Base-by-base conservation (phyloP, 73 alveolate species). In the Paramecium biaurelia region DNA sequence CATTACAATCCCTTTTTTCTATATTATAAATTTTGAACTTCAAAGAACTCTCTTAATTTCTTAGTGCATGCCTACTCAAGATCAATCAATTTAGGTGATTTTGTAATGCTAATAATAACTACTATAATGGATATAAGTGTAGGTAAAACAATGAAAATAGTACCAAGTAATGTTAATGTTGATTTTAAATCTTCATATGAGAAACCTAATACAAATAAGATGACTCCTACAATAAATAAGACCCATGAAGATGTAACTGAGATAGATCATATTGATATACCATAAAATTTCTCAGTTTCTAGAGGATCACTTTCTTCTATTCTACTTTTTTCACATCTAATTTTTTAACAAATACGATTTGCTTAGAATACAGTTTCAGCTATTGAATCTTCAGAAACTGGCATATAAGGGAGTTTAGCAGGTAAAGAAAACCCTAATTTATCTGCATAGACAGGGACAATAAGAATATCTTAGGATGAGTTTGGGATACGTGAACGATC, bases 261-360 rank as follows among this genome's bases (percentile, higher is more conserved):
- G 9, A 21, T 34, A 74, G 32, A 14, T 34, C 10, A 34, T 34
- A 41, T 37, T 74, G 37, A 53, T 5, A 74, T 45, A 42, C 70
- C 49, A 47, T 79, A 79, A 79, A 79, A 79, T 24, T 79, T 79
- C 14, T 79, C 90, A 79, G 76, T 28, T 79, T 79, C 90, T 18
- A 79, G 18, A 10, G 90, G 57, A 6, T 79, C 76, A 21, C 56
- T 21, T 79, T 43, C 90, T 79, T 79, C 76, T 0, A 45, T 79
- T 47, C 70, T 79, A 20, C 45, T 43, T 24, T 79, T 43, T 79
- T 79, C 90, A 79, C 90, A 79, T 79, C 90, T 23, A 21, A 79
- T 45, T 21, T 41, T 43, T 45, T 79, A 38, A 12, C 90, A 79
- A 42, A 79, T 79, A 10, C 34, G 45, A 79, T 79, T 79, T 2